Evolutionary conservation across 2,329 filamentous ascomycete genomes (phyloP), one percentile per base, ranked within the genome.

Genomic region (Alternaria sp.): DNA sequence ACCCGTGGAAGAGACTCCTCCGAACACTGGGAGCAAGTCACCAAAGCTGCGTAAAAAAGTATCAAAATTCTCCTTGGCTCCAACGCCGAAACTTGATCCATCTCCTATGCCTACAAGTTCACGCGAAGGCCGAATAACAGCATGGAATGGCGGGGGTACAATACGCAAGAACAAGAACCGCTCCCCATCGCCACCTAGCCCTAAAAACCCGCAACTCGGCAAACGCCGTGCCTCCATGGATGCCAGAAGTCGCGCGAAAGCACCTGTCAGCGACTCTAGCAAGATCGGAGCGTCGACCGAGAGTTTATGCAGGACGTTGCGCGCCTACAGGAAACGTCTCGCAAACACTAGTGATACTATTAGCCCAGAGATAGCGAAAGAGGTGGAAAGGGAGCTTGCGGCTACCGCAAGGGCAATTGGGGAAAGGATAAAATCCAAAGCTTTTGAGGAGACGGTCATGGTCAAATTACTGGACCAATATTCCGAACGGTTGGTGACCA

Each of bases 381-480:
- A 89, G 58, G 79, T 90, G 2, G 86, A 89, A 67, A 81, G 82
- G 21, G 88, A 90, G 72, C 79, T 90, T 12, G 83, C 83, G 28
- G 75, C 82, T 5, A 85, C 85, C 3, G 75, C 82, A 15, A 72
- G 81, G 33, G 80, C 78, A 5, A 72, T 86, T 5, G 80, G 80
- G 7, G 83, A 85, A 55, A 78, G 76, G 58, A 79, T 75, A 28
- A 81, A 81, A 47, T 74, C 75, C 12, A 81, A 78, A 37, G 71
- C 71, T 6, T 63, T 83, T n/a, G 80, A 83, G 58, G 83, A 84
- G 67, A 76, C 72, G 2, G 75, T 75, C 6, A 79, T 84, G 75
- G 75, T 78, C 44, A 89, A 89, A 54, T 80, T 94, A 47, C 81
- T 94, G 8, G 92, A 93, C 69, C 88, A 92, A 79, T 93, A 93